Conservation (phyloP, 2,329 filamentous ascomycete species). For the Exophiala sideris region DNA sequence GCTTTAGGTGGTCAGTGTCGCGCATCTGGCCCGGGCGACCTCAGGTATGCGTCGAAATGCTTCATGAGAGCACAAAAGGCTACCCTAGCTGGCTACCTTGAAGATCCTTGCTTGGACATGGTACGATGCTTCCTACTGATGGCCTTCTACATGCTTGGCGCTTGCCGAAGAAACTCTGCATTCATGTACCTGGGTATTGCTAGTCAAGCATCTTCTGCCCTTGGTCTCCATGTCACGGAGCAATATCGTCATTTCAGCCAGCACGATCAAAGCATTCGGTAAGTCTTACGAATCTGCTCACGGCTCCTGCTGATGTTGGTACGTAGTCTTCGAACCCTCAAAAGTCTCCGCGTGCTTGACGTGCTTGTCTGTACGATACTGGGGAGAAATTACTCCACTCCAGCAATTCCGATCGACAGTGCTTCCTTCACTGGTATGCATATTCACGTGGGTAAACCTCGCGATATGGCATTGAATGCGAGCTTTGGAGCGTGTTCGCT, state of each 20-base stretch:
- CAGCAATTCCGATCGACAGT: constrained; percentile 31
- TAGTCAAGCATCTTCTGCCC: constrained; percentile 53
- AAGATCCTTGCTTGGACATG: constrained; percentile 53
- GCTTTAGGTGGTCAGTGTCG: constrained; percentile 54
- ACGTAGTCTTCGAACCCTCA: constrained; percentile 43
- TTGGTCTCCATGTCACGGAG: constrained; percentile 52
- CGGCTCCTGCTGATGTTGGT: background rate
- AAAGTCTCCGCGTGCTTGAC: constrained; percentile 49
- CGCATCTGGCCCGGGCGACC: constrained; percentile 29
- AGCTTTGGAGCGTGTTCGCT: constrained; percentile 38
- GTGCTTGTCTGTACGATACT: constrained; percentile 49
- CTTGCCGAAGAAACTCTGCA: constrained; percentile 57
- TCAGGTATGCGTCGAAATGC: constrained; percentile 37
- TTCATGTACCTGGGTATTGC: constrained; percentile 64
- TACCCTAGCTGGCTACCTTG: constrained; percentile 51
- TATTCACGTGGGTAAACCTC: constrained; percentile 24
- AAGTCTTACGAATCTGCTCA: background rate
- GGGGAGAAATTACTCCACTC: constrained; percentile 42
- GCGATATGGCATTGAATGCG: constrained; percentile 29
- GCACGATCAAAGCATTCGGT: constrained; percentile 14
- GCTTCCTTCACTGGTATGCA: constrained; percentile 26
- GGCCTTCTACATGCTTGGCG: constrained; percentile 59
- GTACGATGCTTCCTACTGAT: constrained; percentile 54
- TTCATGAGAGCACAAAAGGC: constrained; percentile 49
- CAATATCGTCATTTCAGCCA: constrained; percentile 28